Conservation (phyloP, 2,329 filamentous ascomycete genomes). For the Cladosporium sp. region DNA sequence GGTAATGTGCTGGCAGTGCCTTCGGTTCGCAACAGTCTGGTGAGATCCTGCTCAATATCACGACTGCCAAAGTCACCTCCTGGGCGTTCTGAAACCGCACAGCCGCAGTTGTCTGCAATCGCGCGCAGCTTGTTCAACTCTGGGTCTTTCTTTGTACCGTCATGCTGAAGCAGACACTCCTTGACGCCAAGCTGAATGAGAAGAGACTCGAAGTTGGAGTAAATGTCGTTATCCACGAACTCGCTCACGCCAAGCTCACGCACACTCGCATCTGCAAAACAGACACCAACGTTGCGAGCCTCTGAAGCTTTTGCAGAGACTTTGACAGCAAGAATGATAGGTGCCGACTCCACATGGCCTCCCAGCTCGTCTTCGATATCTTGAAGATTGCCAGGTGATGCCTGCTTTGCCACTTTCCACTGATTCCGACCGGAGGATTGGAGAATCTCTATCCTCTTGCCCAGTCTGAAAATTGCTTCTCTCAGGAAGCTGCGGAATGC, state of each 20-base stretch:
- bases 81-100: constrained; percentile 79
- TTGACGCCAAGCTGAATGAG: constrained; percentile 94
- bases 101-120: constrained; percentile 87
- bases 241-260: constrained; percentile 94
- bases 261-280: constrained; percentile 95
- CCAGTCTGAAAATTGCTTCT: constrained; percentile 85
- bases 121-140: constrained; percentile 82
- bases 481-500: constrained; percentile 94
- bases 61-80: constrained; percentile 74
- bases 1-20: constrained; percentile 70
- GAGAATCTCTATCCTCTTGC: constrained; percentile 90
- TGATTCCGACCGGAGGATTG: constrained; percentile 73
- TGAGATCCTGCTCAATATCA: constrained; percentile 93
- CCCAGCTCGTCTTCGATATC: constrained; percentile 95
- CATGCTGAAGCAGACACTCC: constrained; percentile 81
- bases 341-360: constrained; percentile 77
- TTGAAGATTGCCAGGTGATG: constrained; percentile 92
- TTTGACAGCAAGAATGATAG: constrained; percentile 93
- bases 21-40: constrained; percentile 82
- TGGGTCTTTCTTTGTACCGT: constrained; percentile 75
- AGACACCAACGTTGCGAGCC: constrained; percentile 82
- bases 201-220: constrained; percentile 94
- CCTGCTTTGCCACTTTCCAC: constrained; percentile 80
- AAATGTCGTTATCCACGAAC: constrained; percentile 97
- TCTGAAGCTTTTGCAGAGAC: constrained; percentile 83